Base-by-base conservation (phyloP, 2,329 filamentous ascomycete genomes). In the Aspergillus ochraceoroseus region DNA sequence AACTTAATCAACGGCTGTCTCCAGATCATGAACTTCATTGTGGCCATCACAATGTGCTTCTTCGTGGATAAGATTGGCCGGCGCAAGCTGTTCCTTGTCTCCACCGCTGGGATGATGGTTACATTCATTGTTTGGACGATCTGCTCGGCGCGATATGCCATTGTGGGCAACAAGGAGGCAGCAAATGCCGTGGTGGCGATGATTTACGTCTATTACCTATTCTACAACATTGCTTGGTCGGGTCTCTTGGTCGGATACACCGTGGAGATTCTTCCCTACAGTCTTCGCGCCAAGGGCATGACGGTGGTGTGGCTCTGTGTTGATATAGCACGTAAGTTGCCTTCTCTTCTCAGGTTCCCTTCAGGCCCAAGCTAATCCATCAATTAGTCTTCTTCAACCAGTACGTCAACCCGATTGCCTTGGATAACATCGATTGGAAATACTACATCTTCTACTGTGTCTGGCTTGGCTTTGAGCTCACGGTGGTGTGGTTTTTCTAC, bases 221-320 rank as follows among this genome's bases (percentile, higher is more conserved):
- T 59, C 41, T 67, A 69, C 49, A 64, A 65, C 41, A 51, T 70
- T 27, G 66, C 64, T 11, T 65, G 54, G 53, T 57, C 51, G 4
- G 59, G 60, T 19, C 47, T 67, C 15, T 49, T 67, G n/a, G 55
- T 63, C 7, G 57, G 58, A 3, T 67, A 74, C 56, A 65, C 67
- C 2, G 65, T 68, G 41, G 71, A 74, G 47, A 72, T 74, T 45
- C 55, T 72, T 42, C 70, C 71, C 3, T 74, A 68, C 59, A 66
- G 64, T 44, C 66, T 73, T 40, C 69, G 71, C 34, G 68, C 70
- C 43, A 72, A 72, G 58, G 71, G 71, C 28, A 58, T 73, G 37
- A 62, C 58, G 0, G 53, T 64, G 39, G 60, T 63, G 56, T 59
- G 58, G 50, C 48, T 62, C 26, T 59, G 55, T 33, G 55, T 63